These are phyloP conservation scores for Termitomyces sp. DNA, from an alignment of 768 basidiomycete genomes.

Conservation along the genomic window DNA sequence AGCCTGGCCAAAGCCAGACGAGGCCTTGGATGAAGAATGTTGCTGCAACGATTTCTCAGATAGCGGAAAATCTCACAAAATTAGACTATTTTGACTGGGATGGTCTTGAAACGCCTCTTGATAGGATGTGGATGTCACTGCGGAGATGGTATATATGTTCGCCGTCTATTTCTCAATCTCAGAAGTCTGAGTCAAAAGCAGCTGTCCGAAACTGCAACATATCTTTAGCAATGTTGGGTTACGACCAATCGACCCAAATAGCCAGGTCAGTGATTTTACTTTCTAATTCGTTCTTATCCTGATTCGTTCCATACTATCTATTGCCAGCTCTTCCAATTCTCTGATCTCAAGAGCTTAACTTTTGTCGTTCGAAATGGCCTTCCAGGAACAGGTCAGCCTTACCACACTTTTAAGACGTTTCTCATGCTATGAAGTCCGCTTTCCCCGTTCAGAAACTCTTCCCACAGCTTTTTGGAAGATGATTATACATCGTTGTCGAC, in stretches of 20 bases:
- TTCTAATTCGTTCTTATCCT: neutral
- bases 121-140: slow-evolving; percentile 36
- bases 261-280: slow-evolving; percentile 16
- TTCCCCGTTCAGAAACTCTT: slow-evolving; percentile 32
- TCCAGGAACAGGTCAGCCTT: slow-evolving; percentile 26
- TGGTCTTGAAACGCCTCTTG: slow-evolving; percentile 39
- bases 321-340: slow-evolving; percentile 35
- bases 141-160: slow-evolving; percentile 30
- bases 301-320: too few species aligned
- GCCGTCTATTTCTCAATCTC: neutral
- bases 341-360: slow-evolving; percentile 37
- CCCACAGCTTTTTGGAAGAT: slow-evolving; percentile 42
- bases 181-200: slow-evolving; percentile 7
- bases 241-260: slow-evolving; percentile 25
- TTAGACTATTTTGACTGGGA: slow-evolving; percentile 48
- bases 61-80: slow-evolving; percentile 26
- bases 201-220: slow-evolving; percentile 37
- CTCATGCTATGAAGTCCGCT: slow-evolving; percentile 23
- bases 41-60: slow-evolving; percentile 23
- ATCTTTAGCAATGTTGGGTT: slow-evolving; percentile 40
- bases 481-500: slow-evolving; percentile 38
- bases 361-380: slow-evolving; percentile 42
- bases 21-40: slow-evolving; percentile 34
- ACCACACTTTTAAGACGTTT: slow-evolving; percentile 1
- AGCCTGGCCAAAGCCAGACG: slow-evolving; percentile 41